Percentiles rank a stretch among this genome's conserved stretches.
Evolutionary conservation across 306 rosid genomes (phyloP).

Genomic region (Fragaria ananassa): DNA sequence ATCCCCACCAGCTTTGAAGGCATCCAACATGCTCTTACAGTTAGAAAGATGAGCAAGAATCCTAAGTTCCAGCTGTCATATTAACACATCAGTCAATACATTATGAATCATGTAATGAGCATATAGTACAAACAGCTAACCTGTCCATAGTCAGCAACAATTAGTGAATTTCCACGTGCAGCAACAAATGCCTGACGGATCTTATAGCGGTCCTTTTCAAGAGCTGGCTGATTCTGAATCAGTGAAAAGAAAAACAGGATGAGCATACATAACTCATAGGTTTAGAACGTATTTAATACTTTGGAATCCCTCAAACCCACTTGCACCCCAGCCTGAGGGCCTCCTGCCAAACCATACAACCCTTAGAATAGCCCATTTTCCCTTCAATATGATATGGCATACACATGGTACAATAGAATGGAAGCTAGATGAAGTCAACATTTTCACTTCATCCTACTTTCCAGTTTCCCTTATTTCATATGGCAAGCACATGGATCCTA

Average conservation of each 20-base stretch:
- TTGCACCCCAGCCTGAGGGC: not conserved
- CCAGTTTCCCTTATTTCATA: not conserved
- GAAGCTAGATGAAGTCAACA: not conserved
- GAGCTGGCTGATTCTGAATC: constrained; percentile 91
- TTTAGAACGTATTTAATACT: not conserved
- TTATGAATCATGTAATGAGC: constrained; percentile 17
- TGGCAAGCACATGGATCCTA: not conserved
- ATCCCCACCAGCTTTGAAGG: constrained; percentile 95
- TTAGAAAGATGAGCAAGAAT: constrained; percentile 94
- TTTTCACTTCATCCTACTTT: not conserved
- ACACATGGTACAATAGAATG: not conserved
- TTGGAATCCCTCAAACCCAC: not conserved
- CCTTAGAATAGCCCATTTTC: not conserved
- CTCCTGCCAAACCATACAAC: not conserved
- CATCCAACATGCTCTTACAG: constrained; percentile 95
- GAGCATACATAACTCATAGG: not conserved
- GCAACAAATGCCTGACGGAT: constrained; percentile 95
- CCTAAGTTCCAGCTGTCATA: constrained; percentile 87
- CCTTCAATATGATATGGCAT: not conserved
- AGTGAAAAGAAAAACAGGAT: constrained; percentile 17
- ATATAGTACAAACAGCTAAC: constrained; percentile 38
- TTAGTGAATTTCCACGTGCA: constrained; percentile 83
- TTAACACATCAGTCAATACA: constrained; percentile 30
- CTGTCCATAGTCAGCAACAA: constrained; percentile 99
- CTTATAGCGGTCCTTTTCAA: constrained; percentile 94